Conservation (phyloP, 768 basidiomycete species). For the Tubosaeta sp. region DNA sequence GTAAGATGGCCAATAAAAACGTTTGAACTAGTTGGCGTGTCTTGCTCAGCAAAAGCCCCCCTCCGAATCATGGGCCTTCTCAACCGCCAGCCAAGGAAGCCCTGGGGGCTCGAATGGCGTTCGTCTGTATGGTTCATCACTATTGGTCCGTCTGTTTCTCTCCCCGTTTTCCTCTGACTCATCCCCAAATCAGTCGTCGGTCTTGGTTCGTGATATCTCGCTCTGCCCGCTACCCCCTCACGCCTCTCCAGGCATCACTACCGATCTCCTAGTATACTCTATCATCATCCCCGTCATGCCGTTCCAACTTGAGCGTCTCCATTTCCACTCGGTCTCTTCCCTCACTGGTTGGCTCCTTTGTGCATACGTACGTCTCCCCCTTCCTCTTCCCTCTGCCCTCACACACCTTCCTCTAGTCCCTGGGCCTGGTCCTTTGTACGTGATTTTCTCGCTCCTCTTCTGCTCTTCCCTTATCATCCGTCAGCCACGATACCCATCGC, state of each 20-base stretch:
- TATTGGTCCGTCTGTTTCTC: slow-evolving; percentile 27
- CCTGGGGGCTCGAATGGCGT: slow-evolving; percentile 52
- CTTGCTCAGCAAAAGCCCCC: not conserved
- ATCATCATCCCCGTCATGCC: slow-evolving; percentile 62
- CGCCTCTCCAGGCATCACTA: slow-evolving; percentile 32
- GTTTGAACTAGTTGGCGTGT: not conserved
- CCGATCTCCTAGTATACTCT: slow-evolving; percentile 58
- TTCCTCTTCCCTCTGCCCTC: not conserved
- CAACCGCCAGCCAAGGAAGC: slow-evolving; percentile 17
- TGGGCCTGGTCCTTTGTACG: slow-evolving; percentile 53
- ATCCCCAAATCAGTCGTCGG: slow-evolving; percentile 38
- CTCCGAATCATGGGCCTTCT: slow-evolving; percentile 5
- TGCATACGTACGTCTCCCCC: slow-evolving; percentile 43
- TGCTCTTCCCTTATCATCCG: not conserved
- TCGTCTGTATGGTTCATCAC: slow-evolving; percentile 57
- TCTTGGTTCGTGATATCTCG: slow-evolving; percentile 35
- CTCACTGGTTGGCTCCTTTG: slow-evolving; percentile 59
- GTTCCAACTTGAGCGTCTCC: slow-evolving; percentile 52
- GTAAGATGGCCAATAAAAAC: slow-evolving; percentile 8
- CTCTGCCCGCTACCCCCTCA: not conserved
- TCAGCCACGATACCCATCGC: slow-evolving; percentile 57
- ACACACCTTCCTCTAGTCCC: slow-evolving; percentile 37
- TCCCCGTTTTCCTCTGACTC: not conserved
- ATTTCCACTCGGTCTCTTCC: slow-evolving; percentile 43
- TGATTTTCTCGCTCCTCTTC: not conserved